Evolutionary conservation across 2,329 filamentous ascomycete species (phyloP).

Genomic region (Hypoxylon sp.): DNA sequence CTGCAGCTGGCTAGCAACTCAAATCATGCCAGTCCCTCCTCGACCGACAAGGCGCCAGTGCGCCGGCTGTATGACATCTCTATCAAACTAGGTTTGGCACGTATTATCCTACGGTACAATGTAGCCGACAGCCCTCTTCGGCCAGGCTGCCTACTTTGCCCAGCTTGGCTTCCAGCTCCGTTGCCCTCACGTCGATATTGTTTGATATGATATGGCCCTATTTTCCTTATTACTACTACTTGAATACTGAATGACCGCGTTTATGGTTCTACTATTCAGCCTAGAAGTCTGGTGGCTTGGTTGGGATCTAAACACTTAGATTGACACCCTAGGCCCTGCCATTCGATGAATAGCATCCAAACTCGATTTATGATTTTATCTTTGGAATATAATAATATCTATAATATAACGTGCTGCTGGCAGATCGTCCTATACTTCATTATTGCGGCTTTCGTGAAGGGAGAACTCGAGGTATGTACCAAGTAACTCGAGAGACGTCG

Average conservation of each 20-base stretch:
- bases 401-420: conserved; percentile 29
- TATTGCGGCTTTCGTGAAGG: conserved; percentile 27
- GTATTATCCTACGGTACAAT: conserved; percentile 32
- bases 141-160: conserved; percentile 36
- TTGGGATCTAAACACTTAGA: conserved; percentile 31
- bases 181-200: conserved; percentile 24
- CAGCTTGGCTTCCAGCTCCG: conserved; percentile 26
- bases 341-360: conserved; percentile 19
- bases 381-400: conserved; percentile 33
- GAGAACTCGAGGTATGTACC: conserved; percentile 37
- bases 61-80: conserved; percentile 32
- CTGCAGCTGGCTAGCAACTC: conserved; percentile 33
- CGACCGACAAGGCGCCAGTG: conserved; percentile 24
- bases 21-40: conserved; percentile 31
- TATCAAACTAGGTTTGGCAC: conserved; percentile 36
- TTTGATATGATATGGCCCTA: conserved; percentile 17
- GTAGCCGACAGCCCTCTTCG: conserved; percentile 35
- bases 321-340: conserved; percentile 28
- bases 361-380: conserved; percentile 17
- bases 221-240: conserved; percentile 40
- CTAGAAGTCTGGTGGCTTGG: conserved; percentile 31
- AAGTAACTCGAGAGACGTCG: conserved; percentile 35
- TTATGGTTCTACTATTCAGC: conserved; percentile 32
- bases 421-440: conserved; percentile 23
- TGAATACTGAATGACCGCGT: conserved; percentile 34